Base-by-base conservation (phyloP, 768 basidiomycete genomes). In the Leccinum pellstonianum region DNA sequence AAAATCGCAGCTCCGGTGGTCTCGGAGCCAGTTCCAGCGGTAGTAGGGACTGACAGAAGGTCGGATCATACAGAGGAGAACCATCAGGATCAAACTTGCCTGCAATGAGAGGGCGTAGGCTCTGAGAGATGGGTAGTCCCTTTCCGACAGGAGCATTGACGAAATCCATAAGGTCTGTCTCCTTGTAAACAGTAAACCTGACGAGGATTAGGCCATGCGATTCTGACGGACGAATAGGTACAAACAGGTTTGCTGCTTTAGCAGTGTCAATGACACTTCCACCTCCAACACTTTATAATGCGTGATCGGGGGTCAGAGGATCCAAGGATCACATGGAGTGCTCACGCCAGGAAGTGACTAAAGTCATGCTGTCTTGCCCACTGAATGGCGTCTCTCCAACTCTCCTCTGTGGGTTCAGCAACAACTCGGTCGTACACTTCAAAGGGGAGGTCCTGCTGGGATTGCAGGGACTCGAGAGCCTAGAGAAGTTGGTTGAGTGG, bases 131-230 rank as follows among this genome's bases (percentile, higher is more conserved):
- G 3, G 95, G 92, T 41, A 88, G 80, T 5, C 95, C 95, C 75
- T 93, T 95, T 47, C 96, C 96, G 55, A 98, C 80, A 0, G 96
- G 96, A 1, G 96, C 95, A 70, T 98, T 98, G 75, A 98, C 91
- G 73, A 96, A 98, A 72, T 98, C 96, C 78, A 95, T 90, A 10
- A 98, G 77, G 69, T 97, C 92, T 1, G 91, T 84, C 63, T 98
- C 93, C 65, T 89, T 89, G 80, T 98, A 98, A 11, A 92, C 91
- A 0, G 90, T 82, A 74, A 95, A 95, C 59, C 91, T 93, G 61
- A 10, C 3, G 21, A 21, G 41, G 14, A 57, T 70, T 46, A 63
- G 55, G 56, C n/a, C 15, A 52, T 8, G 51, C 3, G 15, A 0
- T 4, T 5, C 17, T 21, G 25, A 52, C 43, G 35, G n/a, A 31